A percentile compares a stretch with the other conserved stretches of the same genome.
Evolutionary conservation across 2,329 filamentous ascomycete genomes (phyloP).

Genomic region (Rugonectria rugulosa): DNA sequence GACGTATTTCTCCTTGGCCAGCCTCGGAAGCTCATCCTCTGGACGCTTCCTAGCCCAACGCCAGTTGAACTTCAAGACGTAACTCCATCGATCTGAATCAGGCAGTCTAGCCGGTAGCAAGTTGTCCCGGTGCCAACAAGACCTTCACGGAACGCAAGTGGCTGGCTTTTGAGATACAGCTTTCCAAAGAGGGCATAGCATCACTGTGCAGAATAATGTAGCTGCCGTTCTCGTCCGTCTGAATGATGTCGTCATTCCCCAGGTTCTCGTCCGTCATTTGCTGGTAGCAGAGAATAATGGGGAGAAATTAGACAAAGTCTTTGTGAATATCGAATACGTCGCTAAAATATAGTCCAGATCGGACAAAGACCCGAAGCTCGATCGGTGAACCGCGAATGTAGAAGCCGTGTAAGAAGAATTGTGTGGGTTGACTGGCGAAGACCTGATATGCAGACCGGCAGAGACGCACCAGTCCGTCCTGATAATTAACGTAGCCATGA

Average conservation of each 20-base stretch:
- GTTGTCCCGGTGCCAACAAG: constrained; percentile 42
- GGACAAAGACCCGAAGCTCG: constrained; percentile 48
- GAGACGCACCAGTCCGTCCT: too few relatives aligned
- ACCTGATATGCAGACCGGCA: constrained; percentile 33
- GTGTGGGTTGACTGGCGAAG: constrained; percentile 43
- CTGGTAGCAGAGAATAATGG: constrained; percentile 41
- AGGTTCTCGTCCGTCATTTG: constrained; percentile 41
- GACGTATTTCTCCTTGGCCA: constrained; percentile 38
- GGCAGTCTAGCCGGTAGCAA: constrained; percentile 41
- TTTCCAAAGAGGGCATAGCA: constrained; percentile 26
- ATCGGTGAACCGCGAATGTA: constrained; percentile 42
- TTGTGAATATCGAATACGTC: constrained; percentile 40
- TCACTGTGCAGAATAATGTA: constrained; percentile 21
- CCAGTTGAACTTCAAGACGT: constrained; percentile 45
- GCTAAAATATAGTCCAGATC: constrained; percentile 45
- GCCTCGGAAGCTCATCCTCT: constrained; percentile 43
- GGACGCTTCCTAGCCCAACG: constrained; percentile 40
- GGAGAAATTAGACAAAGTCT: constrained; percentile 40
- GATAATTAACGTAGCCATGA: too few relatives aligned
- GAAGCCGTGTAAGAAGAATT: constrained; percentile 48
- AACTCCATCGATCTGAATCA: constrained; percentile 36
- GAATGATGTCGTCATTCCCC: constrained; percentile 31
- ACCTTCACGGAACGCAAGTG: constrained; percentile 34
- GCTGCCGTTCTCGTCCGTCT: constrained; percentile 34
- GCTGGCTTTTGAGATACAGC: constrained; percentile 41